Evolutionary conservation across 2,329 filamentous ascomycete species (phyloP).

Genomic region (Aureobasidium leucospermi): DNA sequence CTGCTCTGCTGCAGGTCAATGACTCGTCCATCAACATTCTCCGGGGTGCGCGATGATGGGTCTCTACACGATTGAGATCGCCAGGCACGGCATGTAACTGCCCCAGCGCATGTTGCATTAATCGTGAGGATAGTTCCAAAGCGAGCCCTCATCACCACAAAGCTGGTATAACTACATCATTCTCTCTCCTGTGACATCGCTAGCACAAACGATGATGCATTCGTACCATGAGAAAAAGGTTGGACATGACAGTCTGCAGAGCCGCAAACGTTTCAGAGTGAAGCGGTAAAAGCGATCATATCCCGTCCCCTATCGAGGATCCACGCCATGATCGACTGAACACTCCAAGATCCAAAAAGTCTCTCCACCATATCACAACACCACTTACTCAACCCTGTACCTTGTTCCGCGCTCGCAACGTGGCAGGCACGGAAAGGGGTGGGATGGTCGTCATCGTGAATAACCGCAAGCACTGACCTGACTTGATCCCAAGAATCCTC

Average conservation of each 20-base stretch:
- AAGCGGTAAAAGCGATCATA: neutral
- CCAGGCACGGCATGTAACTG: neutral
- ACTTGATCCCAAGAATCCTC: neutral
- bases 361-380: neutral
- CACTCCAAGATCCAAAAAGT: neutral
- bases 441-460: neutral
- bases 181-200: neutral
- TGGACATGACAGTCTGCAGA: constrained; percentile 5
- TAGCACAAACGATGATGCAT: neutral
- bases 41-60: neutral
- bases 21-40: neutral
- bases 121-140: too few relatives aligned
- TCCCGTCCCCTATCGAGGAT: neutral
- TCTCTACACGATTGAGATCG: neutral
- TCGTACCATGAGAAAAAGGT: neutral
- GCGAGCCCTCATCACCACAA: neutral
- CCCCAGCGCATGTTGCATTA: neutral
- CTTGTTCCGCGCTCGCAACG: neutral
- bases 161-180: constrained; percentile 1
- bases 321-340: constrained; percentile 3
- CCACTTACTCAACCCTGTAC: neutral
- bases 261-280: constrained; percentile 1
- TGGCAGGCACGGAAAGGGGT: neutral
- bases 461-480: neutral
- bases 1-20: neutral